phyloP scores from a whole-genome alignment of 371 early-diverging fungal species.

The Thermomucor indicae-seudaticae region DNA sequence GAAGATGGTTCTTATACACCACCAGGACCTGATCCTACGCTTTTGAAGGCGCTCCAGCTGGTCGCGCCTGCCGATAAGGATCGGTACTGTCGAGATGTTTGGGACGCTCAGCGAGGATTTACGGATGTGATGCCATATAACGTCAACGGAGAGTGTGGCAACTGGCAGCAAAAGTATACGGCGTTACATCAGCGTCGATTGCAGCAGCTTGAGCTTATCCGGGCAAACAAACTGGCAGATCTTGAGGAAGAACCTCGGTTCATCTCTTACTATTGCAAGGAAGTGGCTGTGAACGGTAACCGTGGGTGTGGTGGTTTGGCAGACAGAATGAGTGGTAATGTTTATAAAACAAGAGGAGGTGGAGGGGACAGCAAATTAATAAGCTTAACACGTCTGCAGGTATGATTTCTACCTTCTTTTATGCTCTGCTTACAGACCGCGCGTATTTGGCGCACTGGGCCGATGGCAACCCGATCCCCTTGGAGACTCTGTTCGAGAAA shows the following conservation, averaged over 20 bases:
- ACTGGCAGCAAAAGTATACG: constrained; percentile 27
- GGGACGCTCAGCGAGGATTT: constrained; percentile 14
- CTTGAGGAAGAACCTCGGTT: constrained; percentile 16
- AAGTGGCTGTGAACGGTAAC: constrained; percentile 13
- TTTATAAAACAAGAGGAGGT: not conserved
- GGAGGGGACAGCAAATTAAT: not conserved
- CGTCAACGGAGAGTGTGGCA: constrained; percentile 22
- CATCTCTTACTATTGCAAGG: constrained; percentile 18
- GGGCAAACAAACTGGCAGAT: constrained; percentile 10
- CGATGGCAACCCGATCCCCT: constrained; percentile 23
- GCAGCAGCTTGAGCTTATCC: constrained; percentile 17
- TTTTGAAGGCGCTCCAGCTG: constrained; percentile 13
- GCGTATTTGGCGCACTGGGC: constrained; percentile 35
- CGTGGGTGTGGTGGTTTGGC: constrained; percentile 43
- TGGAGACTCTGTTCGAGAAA: constrained; percentile 29
- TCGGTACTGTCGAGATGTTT: constrained; percentile 19
- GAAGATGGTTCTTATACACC: constrained; percentile 31
- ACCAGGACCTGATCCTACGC: constrained; percentile 21
- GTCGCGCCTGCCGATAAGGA: constrained; percentile 13
- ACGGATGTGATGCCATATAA: constrained; percentile 13
- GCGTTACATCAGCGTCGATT: constrained; percentile 18
- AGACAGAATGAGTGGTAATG: constrained; percentile 33
- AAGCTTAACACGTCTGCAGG: constrained; percentile 8
- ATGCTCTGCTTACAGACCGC: constrained; percentile 24
- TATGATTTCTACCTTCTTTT: constrained; percentile 40